Conservation (phyloP, 208 protist genomes). For the Sergeia podlipaevii region DNA sequence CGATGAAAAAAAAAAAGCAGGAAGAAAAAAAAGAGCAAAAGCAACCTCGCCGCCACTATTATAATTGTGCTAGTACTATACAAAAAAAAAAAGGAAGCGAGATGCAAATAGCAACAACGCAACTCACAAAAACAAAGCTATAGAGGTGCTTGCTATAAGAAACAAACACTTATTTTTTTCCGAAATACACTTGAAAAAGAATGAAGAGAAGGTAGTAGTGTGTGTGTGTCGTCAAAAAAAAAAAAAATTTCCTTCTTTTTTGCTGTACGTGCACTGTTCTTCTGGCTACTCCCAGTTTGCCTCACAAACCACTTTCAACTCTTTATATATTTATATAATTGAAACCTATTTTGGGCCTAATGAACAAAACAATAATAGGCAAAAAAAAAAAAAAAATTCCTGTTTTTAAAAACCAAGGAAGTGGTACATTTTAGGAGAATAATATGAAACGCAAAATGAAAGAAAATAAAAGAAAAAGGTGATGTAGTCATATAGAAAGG, state of each 20-base stretch:
- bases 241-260: no score
- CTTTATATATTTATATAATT: no score
- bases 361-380: no score
- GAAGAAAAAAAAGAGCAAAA: conserved; percentile 14
- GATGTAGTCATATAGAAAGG: conserved; percentile 1
- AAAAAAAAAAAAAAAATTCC: no score
- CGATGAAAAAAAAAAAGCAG: conserved; percentile 7
- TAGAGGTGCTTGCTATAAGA: no score
- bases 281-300: no score
- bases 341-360: no score
- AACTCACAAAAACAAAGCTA: conserved; percentile 3
- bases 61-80: not conserved
- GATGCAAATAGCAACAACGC: not conserved
- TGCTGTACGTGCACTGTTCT: no score
- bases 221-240: no score
- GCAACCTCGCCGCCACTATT: not conserved
- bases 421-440: no score
- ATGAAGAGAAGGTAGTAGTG: conserved; percentile 1
- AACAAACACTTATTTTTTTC: conserved; percentile 15
- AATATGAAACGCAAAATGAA: not conserved
- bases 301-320: no score
- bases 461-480: conserved; percentile 7
- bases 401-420: no score
- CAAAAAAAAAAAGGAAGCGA: conserved; percentile 9
- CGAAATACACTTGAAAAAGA: not conserved